These are phyloP conservation scores for Trametes maxima DNA, from an alignment of 768 basidiomycete species.

Conservation along the genomic window DNA sequence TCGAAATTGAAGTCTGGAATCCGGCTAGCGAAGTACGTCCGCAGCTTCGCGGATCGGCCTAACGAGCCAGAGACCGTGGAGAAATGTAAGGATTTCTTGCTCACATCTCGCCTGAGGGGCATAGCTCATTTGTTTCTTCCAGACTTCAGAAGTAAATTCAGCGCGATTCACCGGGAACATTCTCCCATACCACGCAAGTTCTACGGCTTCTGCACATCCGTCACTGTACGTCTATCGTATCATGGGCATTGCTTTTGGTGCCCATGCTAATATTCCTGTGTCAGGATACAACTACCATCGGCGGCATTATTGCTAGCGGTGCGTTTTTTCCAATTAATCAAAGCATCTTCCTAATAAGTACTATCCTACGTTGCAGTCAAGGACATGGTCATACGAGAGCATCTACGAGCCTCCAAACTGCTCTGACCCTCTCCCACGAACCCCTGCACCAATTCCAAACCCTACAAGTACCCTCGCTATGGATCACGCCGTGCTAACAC, in stretches of 20 bases:
- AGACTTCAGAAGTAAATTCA: conserved; percentile 75
- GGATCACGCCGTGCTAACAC: not conserved
- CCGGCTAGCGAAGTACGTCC: conserved; percentile 65
- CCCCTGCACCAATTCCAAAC: not conserved
- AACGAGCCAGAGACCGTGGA: conserved; percentile 73
- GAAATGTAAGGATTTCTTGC: conserved; percentile 50
- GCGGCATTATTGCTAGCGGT: conserved; percentile 79
- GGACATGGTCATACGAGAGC: conserved; percentile 81
- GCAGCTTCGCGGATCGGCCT: conserved; percentile 66
- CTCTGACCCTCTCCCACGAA: conserved; percentile 40
- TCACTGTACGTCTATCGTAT: conserved; percentile 50
- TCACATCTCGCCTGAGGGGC: not conserved
- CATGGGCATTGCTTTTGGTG: not conserved
- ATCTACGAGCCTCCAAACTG: conserved; percentile 72
- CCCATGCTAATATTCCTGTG: not conserved
- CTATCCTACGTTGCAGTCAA: conserved; percentile 48
- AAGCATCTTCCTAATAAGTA: not conserved
- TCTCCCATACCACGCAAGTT: conserved; percentile 76
- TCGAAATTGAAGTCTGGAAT: conserved; percentile 67
- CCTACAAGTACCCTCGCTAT: not conserved
- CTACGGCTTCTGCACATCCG: conserved; percentile 77
- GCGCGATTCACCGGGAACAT: conserved; percentile 75
- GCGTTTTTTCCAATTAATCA: conserved; percentile 29
- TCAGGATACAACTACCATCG: conserved; percentile 70
- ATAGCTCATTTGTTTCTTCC: too few species aligned